Evolutionary conservation across 192 early-diverging fungal genomes (phyloP).

Genomic region (Funneliformis mosseae): DNA sequence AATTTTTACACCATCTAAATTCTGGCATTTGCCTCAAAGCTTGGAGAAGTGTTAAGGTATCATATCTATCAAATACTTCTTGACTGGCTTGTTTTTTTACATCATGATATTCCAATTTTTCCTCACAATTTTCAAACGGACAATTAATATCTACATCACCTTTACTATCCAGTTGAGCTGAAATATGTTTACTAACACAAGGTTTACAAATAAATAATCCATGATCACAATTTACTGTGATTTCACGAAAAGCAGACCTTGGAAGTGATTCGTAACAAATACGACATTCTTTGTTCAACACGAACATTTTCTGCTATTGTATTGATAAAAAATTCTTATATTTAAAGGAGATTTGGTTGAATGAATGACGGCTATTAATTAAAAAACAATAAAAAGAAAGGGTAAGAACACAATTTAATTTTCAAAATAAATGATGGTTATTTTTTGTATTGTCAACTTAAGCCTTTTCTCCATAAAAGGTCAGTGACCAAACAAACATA

Average conservation of each 20-base stretch:
- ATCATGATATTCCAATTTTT: background rate
- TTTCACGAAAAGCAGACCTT: background rate
- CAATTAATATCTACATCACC: background rate
- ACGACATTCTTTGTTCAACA: background rate
- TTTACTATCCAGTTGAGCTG: background rate
- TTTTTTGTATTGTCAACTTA: too few relatives aligned
- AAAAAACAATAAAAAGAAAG: too few relatives aligned
- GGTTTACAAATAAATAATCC: background rate
- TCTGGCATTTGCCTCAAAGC: background rate
- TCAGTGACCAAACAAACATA: too few relatives aligned
- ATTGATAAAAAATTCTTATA: too few relatives aligned
- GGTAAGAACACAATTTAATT: too few relatives aligned
- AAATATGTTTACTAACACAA: constrained; percentile 15
- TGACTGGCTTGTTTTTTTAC: background rate
- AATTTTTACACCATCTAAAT: constrained; percentile 32
- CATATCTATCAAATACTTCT: constrained; percentile 19
- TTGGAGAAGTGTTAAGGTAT: background rate
- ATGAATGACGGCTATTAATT: too few relatives aligned
- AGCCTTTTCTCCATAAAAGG: too few relatives aligned
- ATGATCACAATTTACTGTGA: constrained; percentile 12
- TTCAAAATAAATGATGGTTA: too few relatives aligned
- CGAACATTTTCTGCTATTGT: too few relatives aligned
- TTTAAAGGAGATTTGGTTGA: too few relatives aligned
- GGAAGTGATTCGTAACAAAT: background rate
- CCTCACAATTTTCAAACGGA: background rate